Base-by-base conservation (phyloP, 257 asterid species). In the Gentiana dahurica region DNA sequence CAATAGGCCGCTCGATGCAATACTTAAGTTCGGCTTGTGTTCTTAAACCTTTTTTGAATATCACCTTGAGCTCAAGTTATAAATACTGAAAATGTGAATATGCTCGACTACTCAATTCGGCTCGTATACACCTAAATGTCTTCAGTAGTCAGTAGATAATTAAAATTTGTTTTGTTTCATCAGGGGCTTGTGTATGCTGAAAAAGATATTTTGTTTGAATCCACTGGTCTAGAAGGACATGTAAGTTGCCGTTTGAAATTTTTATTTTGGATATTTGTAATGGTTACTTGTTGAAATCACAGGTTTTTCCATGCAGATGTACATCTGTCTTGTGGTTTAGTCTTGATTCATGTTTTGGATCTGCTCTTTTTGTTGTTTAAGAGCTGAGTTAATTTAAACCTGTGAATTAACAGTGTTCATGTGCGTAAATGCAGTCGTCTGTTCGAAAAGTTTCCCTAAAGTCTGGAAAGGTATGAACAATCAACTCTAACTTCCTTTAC, bases 111-210 rank as follows among this genome's bases (percentile, higher is more conserved):
- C 24, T 24, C 24, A 24, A 24, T 24, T 24, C 24, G 24, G 24
- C 24, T 24, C 24, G 24, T 24, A 24, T 24, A 24, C 24, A 10
- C 13, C 0, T 57, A 34, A 43, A 24, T 8, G 34, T 24, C 7
- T 33, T 38, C n/a, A 8, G 38, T 38, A 10, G 7, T 48, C 57
- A 1, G 37, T 53, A 24, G 24, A 24, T 24, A 24, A 24, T 24
- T 24, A 24, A 24, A 24, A 24, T 24, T 24, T 24, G 24, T 24
- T 24, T 2, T 41, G 2, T 7, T 4, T 37, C 64, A 71, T 68
- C 81, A 87, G 98, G 98, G 98, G 61, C 94, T 92, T 68, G 34
- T 92, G 56, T 92, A 92, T 74, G 92, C 68, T 34, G 97, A 77
- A 68, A 81, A 92, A 58, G 84, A 92, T 63, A 70, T 85, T 4